Percentiles rank a stretch among this genome's conserved stretches.
These are phyloP conservation scores for Ogataea angusta DNA, from an alignment of 805 yeast species.

Conservation along the genomic window DNA sequence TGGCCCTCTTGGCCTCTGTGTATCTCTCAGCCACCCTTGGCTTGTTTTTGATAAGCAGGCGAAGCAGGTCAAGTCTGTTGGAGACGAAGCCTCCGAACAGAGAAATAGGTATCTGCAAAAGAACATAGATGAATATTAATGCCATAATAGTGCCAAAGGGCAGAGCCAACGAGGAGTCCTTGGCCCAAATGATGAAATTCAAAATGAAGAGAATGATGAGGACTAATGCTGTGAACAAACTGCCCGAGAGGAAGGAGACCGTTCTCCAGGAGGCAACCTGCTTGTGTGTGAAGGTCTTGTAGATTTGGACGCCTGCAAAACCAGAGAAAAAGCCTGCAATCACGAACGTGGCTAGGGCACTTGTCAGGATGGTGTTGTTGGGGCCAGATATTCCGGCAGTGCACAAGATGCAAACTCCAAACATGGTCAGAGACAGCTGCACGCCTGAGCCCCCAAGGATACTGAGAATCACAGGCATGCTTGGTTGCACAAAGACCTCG, in stretches of 20 bases:
- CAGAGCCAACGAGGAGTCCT: constrained; percentile 68
- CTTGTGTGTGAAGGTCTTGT: constrained; percentile 49
- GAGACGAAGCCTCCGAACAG: constrained; percentile 61
- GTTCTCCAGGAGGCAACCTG: constrained; percentile 36
- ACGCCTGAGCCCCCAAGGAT: constrained; percentile 69
- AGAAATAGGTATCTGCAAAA: constrained; percentile 73
- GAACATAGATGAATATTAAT: constrained; percentile 54
- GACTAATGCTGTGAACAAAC: constrained; percentile 44
- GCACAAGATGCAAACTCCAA: constrained; percentile 57
- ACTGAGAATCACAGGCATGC: constrained; percentile 45
- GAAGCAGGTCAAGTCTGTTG: constrained; percentile 24
- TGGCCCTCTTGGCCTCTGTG: constrained; percentile 11
- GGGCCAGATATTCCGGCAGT: constrained; percentile 61
- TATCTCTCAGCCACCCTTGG: constrained; percentile 9
- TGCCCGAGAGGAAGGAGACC: constrained; percentile 46
- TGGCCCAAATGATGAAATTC: constrained; percentile 72
- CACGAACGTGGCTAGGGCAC: constrained; percentile 58
- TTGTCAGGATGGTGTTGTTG: constrained; percentile 58
- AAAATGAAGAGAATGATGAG: constrained; percentile 50
- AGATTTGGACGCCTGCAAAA: constrained; percentile 61
- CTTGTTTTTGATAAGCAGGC: constrained; percentile 13
- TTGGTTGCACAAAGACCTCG: constrained; percentile 56
- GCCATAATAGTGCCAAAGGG: constrained; percentile 74
- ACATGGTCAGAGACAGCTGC: constrained; percentile 62
- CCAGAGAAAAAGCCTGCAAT: constrained; percentile 76